Evolutionary conservation across 768 basidiomycete genomes (phyloP).

Genomic region (Dioszegia aurantiaca): DNA sequence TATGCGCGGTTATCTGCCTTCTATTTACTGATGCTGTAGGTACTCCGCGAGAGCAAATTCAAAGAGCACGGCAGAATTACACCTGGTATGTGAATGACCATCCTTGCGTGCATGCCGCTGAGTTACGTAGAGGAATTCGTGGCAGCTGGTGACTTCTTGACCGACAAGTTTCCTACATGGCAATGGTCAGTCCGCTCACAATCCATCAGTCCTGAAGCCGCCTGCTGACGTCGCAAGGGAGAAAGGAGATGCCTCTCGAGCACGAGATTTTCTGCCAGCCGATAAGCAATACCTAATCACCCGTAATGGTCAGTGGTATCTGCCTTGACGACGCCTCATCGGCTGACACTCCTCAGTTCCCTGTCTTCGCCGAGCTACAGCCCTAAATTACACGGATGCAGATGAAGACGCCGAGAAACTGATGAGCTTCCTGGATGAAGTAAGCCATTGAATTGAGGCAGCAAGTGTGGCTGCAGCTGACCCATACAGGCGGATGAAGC

Average conservation of each 20-base stretch:
- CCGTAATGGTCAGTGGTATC: constrained; percentile 61
- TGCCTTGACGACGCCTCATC: background rate
- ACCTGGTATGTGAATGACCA: constrained; percentile 60
- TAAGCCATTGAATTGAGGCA: constrained; percentile 5
- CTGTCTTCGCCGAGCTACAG: constrained; percentile 86
- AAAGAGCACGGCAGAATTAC: constrained; percentile 97
- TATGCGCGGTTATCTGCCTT: too few species aligned
- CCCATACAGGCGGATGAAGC: constrained; percentile 50
- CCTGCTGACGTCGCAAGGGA: constrained; percentile 62
- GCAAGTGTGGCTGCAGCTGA: background rate
- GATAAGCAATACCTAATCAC: constrained; percentile 98
- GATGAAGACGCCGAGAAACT: constrained; percentile 95
- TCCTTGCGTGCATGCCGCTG: background rate
- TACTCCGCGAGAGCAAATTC: constrained; percentile 96
- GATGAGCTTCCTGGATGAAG: constrained; percentile 66
- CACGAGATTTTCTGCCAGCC: constrained; percentile 84
- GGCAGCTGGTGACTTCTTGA: constrained; percentile 92
- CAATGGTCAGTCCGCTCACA: constrained; percentile 64
- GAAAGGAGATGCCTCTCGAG: constrained; percentile 79
- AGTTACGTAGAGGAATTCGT: constrained; percentile 84
- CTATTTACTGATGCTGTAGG: constrained; percentile 57
- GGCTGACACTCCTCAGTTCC: constrained; percentile 61
- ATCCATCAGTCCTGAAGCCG: background rate
- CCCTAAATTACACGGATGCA: constrained; percentile 87
- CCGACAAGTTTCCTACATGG: constrained; percentile 99